These are phyloP conservation scores for Selaginella tamariscina DNA, from an alignment of 75 land plant species.

Conservation along the genomic window DNA sequence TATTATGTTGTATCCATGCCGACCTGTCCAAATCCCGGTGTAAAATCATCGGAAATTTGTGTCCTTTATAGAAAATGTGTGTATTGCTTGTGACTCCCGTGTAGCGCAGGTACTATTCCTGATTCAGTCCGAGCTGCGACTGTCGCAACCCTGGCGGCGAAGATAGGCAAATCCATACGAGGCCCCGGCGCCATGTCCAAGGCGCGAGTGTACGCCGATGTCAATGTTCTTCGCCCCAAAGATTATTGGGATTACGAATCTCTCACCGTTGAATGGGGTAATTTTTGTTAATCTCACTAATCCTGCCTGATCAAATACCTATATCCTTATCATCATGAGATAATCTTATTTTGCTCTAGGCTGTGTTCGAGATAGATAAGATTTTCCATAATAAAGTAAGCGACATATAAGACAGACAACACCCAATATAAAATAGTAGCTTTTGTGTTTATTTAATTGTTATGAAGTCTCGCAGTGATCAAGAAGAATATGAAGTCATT, in stretches of 20 bases:
- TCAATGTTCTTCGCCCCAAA: slow-evolving; percentile 48
- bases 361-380: slow-evolving; percentile 7
- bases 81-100: too few species aligned
- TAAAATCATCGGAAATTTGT: neutral
- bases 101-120: neutral
- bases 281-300: neutral
- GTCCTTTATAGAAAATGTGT: too few species aligned
- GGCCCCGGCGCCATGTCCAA: slow-evolving; percentile 51
- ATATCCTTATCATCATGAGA: neutral
- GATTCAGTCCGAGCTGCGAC: neutral
- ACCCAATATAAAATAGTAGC: neutral
- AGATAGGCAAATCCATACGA: slow-evolving; percentile 35
- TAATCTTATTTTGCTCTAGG: neutral
- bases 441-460: neutral
- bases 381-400: neutral
- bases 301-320: neutral
- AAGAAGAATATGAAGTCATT: slow-evolving; percentile 69
- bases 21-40: neutral
- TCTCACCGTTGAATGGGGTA: slow-evolving; percentile 56
- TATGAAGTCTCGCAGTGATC: slow-evolving; percentile 36
- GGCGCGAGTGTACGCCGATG: slow-evolving; percentile 55
- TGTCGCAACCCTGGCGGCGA: slow-evolving; percentile 31
- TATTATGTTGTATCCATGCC: neutral
- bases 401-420: neutral
- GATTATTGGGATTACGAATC: slow-evolving; percentile 63